Evolutionary conservation across 2,329 filamentous ascomycete species (phyloP).

Genomic region (Anisogramma anomala): DNA sequence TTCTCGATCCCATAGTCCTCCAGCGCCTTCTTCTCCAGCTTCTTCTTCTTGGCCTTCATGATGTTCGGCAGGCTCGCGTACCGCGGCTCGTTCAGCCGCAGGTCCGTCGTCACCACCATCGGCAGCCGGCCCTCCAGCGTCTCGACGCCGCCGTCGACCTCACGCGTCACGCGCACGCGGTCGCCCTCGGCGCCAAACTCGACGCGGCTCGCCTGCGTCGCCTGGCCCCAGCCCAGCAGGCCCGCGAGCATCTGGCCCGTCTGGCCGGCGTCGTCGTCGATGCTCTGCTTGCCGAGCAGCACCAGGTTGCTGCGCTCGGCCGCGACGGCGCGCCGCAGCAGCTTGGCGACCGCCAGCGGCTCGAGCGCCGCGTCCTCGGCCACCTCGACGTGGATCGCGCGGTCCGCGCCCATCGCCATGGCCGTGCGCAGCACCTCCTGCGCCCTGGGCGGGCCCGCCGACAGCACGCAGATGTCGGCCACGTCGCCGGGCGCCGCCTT

Average conservation of each 20-base stretch:
- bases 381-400: conserved; percentile 74
- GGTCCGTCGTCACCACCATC: conserved; percentile 88
- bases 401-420: conserved; percentile 98
- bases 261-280: conserved; percentile 91
- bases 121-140: conserved; percentile 77
- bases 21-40: conserved; percentile 81
- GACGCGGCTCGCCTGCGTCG: conserved; percentile 82
- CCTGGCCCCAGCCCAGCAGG: conserved; percentile 83
- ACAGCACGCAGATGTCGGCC: conserved; percentile 83
- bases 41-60: conserved; percentile 99
- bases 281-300: conserved; percentile 92
- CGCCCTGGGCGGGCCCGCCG: conserved; percentile 77
- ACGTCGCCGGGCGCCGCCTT: conserved; percentile 61
- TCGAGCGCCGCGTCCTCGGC: conserved; percentile 68
- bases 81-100: conserved; percentile 86
- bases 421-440: conserved; percentile 85
- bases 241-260: conserved; percentile 98
- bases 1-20: conserved; percentile 70
- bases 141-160: conserved; percentile 93
- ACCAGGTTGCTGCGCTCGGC: conserved; percentile 84
- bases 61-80: conserved; percentile 96
- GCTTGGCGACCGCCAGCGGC: conserved; percentile 83
- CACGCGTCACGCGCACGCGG: conserved; percentile 65
- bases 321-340: conserved; percentile 68
- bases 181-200: conserved; percentile 62